phyloP scores from a whole-genome alignment of 768 basidiomycete genomes.

The Candolleomyces efflorescens region DNA sequence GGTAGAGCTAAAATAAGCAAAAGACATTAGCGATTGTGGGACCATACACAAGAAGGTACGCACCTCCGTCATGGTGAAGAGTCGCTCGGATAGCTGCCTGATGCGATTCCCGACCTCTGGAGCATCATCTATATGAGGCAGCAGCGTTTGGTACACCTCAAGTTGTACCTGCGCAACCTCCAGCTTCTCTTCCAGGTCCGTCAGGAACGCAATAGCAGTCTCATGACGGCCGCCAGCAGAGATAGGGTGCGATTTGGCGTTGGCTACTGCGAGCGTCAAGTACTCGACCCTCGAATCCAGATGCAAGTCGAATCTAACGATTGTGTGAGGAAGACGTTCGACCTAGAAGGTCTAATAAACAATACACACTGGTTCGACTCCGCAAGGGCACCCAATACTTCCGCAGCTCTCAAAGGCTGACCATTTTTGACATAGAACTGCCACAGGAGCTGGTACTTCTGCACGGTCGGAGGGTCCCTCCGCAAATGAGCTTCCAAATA shows the following conservation, averaged over 20 bases:
- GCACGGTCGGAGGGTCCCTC: slow-evolving; percentile 72
- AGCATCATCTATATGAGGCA: slow-evolving; percentile 56
- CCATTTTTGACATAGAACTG: slow-evolving; percentile 95
- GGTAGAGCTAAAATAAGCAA: slow-evolving; percentile 67
- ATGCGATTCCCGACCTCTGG: slow-evolving; percentile 62
- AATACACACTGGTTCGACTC: slow-evolving; percentile 73
- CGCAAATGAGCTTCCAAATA: slow-evolving; percentile 88
- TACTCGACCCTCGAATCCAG: slow-evolving; percentile 83
- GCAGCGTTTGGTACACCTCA: slow-evolving; percentile 74
- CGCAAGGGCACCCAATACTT: slow-evolving; percentile 77
- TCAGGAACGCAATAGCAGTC: slow-evolving; percentile 93
- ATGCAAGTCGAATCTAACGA: slow-evolving; percentile 54
- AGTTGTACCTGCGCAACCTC: slow-evolving; percentile 96
- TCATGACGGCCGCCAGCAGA: slow-evolving; percentile 75
- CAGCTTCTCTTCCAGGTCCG: slow-evolving; percentile 90
- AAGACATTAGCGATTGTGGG: slow-evolving; percentile 7
- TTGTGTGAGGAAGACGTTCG: not conserved
- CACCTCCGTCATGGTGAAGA: slow-evolving; percentile 87
- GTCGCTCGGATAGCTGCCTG: slow-evolving; percentile 47
- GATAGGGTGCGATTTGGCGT: slow-evolving; percentile 92
- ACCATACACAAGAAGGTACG: slow-evolving; percentile 15
- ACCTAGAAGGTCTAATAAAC: not conserved
- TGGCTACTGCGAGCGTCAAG: slow-evolving; percentile 89
- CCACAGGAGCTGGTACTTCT: slow-evolving; percentile 90
- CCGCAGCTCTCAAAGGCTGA: slow-evolving; percentile 83